Evolutionary conservation across 2,329 filamentous ascomycete species (phyloP), one percentile per base, ranked within the genome.

Genomic region (Exserohilum rostratum): DNA sequence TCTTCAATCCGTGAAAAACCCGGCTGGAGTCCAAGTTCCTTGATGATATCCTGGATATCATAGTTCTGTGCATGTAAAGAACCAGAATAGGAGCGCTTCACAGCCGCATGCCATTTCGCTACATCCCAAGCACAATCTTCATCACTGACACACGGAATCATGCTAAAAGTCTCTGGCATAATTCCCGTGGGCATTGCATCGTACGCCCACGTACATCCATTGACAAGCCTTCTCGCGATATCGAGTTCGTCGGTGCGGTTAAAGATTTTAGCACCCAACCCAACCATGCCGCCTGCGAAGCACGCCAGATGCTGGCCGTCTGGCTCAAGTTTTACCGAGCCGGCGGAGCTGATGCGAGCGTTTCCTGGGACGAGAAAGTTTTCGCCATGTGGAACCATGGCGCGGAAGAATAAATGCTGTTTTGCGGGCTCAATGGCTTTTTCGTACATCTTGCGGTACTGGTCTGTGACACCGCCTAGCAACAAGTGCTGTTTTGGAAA

Each of bases 331-430:
- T 68, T 74, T 46, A 76, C 55, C 2, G 79, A 74, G 12, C 80
- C 80, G 1, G 65, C 71, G 9, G 82, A 80, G 42, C 70, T 78
- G 2, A 68, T 68, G 1, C 71, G 60, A 4, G 67, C 69, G 5
- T 86, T 86, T 20, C 89, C 88, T 0, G 90, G 85, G 57, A 95
- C 86, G 6, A 95, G 81, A n/a, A 95, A 84, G 55, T 93, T 85
- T 46, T 84, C 84, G 48, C 84, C 79, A 6, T 82, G 79, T 6
- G 86, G 83, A 17, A 86, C 83, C 85, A 95, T 89, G 0, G 92
- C 91, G 5, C 88, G 84, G 76, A 86, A 96, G 53, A 96, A 84
- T 9, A 96, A 81, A 72, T 90, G 83, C 60, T 91, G 82, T 61
- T 89, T 89, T 31, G 88, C 85, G 0, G 86, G 86, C 5, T 88